Base-by-base conservation (phyloP, 192 early-diverging fungal species). In the Mortierella alpina region DNA sequence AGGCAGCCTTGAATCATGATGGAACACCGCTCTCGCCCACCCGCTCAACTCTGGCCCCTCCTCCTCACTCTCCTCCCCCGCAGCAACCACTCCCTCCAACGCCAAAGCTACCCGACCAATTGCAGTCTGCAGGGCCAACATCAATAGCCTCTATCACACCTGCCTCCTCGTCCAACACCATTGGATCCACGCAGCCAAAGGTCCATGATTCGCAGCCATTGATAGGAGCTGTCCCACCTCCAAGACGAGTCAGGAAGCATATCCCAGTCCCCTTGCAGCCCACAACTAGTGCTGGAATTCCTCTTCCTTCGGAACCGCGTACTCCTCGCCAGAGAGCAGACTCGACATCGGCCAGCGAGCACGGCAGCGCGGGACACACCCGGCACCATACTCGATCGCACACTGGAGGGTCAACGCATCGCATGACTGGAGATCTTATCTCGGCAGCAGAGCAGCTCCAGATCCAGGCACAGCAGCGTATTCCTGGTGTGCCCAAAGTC, bases 251-350 rank as follows among this genome's bases (percentile, higher is more conserved):
- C 58, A 59, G 70, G 57, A 79, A 79, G 63, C 58, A 71, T 54
- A 52, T 66, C n/a, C 76, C 76, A 40, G 64, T 65, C 10, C 75
- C 75, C 40, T 51, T 79, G 17, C 68, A 75, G 42, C 69, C 75
- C 6, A 44, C 66, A 14, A 39, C 62, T 13, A 23, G 41, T 17
- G 50, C 48, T 5, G 18, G 13, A 13, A 54, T 59, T 39, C 68
- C 51, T 5, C 63, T 51, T 17, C 69, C 73, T 2, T 23, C 63
- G 0, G 75, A 79, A 42, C 68, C 68, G 2, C 31, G 75, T 23
- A 70, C 75, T 47, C 75, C 68, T 13, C 75, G 75, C 68, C 75
- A 79, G 56, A 54, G 75, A 54, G 70, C 75, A 14, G 75, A 71
- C 44, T 79, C 75, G n/a, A 66, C 68, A 5, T 79, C 75, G 6